Evolutionary conservation across 2,329 filamentous ascomycete genomes (phyloP), one percentile per base, ranked within the genome.

Genomic region (Fusarium camptoceras): DNA sequence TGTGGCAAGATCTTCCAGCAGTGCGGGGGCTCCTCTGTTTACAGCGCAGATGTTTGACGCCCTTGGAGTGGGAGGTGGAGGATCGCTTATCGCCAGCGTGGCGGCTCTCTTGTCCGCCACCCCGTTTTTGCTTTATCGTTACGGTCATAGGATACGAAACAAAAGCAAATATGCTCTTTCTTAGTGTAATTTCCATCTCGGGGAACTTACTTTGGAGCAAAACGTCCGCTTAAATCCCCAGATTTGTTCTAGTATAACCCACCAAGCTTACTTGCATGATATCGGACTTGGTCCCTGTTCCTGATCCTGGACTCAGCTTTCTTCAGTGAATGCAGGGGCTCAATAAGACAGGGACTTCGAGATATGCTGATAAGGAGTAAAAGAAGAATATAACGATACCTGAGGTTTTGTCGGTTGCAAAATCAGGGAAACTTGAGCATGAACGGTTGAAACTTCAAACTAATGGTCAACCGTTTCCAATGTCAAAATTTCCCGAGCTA

Each of bases 181-280:
- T 24, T 12, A 20, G 12, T 2, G 8, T 9, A 3, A 9, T 1
- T 30, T 2, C 1, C 3, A 9, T 12, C 5, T 28, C 18, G 7
- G 11, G 4, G 25, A 20, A 28, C 5, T 8, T 8, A 28, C 4
- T 16, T 9, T 8, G 2, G 6, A 27, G 10, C n/a, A 22, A 8
- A 34, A 18, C 8, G 6, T 18, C 9, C 12, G 9, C 22, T 20
- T 24, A 24, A 20, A 41, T 41, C 42, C 8, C 15, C 16, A 25
- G 9, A n/a, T 5, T 7, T 47, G 4, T 8, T 8, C 28, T 14
- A 14, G 14, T 30, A 30, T 30, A 30, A 30, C 3, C 28, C 28
- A 30, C 28, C 28, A 30, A 30, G 28, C 28, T 30, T 30, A 30
- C 28, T 30, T 30, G 28, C 28, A 30, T 30, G 5, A 7, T 6